These are phyloP conservation scores for Dichotomocladium elegans DNA, from an alignment of 371 early-diverging fungal genomes.

Conservation along the genomic window DNA sequence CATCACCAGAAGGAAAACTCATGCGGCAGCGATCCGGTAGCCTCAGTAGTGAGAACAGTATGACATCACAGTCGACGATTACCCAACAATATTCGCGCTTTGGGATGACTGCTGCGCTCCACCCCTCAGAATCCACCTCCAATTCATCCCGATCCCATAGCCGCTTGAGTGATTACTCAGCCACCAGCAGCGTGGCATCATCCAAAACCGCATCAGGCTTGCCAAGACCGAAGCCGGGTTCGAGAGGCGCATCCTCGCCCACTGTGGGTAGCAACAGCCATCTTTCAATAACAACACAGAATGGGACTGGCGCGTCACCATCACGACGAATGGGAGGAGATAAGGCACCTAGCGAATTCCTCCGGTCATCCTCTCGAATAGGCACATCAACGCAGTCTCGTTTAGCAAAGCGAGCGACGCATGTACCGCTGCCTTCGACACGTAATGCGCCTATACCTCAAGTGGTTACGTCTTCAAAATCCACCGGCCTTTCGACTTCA, in stretches of 20 bases:
- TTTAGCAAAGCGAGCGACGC: slow-evolving; percentile 39
- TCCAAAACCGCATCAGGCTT: slow-evolving; percentile 21
- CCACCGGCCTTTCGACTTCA: slow-evolving; percentile 5
- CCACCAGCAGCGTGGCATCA: slow-evolving; percentile 24
- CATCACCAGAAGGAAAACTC: slow-evolving; percentile 2
- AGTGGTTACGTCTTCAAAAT: slow-evolving; percentile 17
- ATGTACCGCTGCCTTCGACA: slow-evolving; percentile 37
- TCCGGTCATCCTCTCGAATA: slow-evolving; percentile 9
- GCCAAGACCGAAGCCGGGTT: slow-evolving; percentile 9
- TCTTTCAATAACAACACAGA: background rate
- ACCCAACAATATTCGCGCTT: slow-evolving; percentile 32
- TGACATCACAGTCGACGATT: slow-evolving; percentile 41
- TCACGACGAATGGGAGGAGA: no score
- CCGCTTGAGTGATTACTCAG: slow-evolving; percentile 38
- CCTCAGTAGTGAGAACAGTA: slow-evolving; percentile 42
- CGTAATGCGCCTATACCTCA: slow-evolving; percentile 18
- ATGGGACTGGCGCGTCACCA: background rate
- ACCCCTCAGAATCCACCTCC: slow-evolving; percentile 34
- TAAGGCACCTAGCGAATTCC: background rate
- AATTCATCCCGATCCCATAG: slow-evolving; percentile 39
- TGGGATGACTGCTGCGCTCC: slow-evolving; percentile 31
- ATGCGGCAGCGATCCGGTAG: slow-evolving; percentile 29
- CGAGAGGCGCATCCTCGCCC: background rate
- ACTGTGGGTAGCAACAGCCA: background rate
- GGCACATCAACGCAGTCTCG: slow-evolving; percentile 10